phyloP scores from a whole-genome alignment of 2,329 filamentous ascomycete species.

The Microdochium nivale region DNA sequence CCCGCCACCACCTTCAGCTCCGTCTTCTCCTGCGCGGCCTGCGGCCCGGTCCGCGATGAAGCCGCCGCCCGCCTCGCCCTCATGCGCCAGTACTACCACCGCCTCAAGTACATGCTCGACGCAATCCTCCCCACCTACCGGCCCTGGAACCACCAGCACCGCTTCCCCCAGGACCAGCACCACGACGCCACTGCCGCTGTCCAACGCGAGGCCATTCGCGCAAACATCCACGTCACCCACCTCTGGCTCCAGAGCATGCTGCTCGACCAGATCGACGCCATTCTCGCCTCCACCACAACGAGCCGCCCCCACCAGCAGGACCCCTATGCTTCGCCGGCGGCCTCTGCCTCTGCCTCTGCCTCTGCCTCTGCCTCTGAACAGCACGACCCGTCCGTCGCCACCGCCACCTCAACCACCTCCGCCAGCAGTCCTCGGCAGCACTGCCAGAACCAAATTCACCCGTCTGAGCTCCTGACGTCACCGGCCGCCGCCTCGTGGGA shows the following conservation, averaged over 20 bases:
- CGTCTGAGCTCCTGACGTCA: too few species aligned
- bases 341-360: too few species aligned
- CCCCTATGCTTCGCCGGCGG: too few species aligned
- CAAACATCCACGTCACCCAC: conserved; percentile 26
- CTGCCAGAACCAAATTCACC: too few species aligned
- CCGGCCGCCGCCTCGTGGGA: conserved; percentile 11
- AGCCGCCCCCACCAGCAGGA: conserved; percentile 7
- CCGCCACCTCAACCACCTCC: background rate
- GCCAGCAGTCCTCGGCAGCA: background rate
- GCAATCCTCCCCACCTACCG: conserved; percentile 8
- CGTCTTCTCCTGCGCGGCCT: background rate
- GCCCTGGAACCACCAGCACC: background rate
- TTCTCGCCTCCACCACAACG: conserved; percentile 8
- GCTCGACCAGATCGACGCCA: conserved; percentile 22
- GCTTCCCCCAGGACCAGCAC: background rate
- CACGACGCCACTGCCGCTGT: background rate
- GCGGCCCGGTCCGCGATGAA: conserved; percentile 4
- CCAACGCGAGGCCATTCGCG: conserved; percentile 18
- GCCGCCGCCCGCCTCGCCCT: conserved; percentile 12
- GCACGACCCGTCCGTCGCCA: background rate
- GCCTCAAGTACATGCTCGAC: conserved; percentile 20
- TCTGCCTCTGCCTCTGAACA: too few species aligned
- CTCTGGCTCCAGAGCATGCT: conserved; percentile 26
- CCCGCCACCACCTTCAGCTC: background rate
- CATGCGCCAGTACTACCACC: conserved; percentile 16